Evolutionary conservation across 2,329 filamentous ascomycete species (phyloP).

Genomic region (Phoma herbarum): DNA sequence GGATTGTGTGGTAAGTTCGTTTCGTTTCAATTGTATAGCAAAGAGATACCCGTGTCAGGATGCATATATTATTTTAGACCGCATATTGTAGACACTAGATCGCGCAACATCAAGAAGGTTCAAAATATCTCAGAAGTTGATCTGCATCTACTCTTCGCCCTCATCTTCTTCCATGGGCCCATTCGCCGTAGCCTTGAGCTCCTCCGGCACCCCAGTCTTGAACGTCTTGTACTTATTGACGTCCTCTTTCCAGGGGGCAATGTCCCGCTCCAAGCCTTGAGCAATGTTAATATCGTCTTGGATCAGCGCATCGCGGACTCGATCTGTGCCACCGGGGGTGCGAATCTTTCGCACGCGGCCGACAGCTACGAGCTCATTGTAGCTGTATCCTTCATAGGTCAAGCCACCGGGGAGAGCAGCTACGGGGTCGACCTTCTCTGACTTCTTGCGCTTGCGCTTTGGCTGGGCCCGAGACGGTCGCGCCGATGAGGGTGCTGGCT

Average conservation of each 20-base stretch:
- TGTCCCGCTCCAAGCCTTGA: conserved; percentile 18
- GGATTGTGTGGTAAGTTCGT: not conserved
- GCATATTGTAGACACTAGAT: not conserved
- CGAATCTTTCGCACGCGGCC: conserved; percentile 28
- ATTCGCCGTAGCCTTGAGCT: not conserved
- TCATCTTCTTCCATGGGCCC: not conserved
- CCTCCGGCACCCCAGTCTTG: not conserved
- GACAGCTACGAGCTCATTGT: conserved; percentile 27
- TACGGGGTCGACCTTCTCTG: not conserved
- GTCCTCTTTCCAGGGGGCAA: not conserved
- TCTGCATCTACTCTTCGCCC: not conserved
- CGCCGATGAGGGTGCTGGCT: not conserved
- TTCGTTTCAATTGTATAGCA: not conserved
- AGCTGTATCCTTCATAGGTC: conserved; percentile 25
- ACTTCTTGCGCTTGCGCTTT: not conserved
- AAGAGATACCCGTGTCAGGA: conserved; percentile 8
- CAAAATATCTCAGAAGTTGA: not conserved
- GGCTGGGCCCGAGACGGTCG: not conserved
- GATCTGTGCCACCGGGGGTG: conserved; percentile 19
- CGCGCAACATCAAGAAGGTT: not conserved
- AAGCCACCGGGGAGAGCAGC: conserved; percentile 9
- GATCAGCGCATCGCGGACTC: conserved; percentile 28
- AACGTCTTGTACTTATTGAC: not conserved
- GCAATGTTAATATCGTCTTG: conserved; percentile 30
- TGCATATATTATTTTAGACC: not conserved